Conservation (phyloP, 352 stramenopile species). For the Phytophthora pluvialis region DNA sequence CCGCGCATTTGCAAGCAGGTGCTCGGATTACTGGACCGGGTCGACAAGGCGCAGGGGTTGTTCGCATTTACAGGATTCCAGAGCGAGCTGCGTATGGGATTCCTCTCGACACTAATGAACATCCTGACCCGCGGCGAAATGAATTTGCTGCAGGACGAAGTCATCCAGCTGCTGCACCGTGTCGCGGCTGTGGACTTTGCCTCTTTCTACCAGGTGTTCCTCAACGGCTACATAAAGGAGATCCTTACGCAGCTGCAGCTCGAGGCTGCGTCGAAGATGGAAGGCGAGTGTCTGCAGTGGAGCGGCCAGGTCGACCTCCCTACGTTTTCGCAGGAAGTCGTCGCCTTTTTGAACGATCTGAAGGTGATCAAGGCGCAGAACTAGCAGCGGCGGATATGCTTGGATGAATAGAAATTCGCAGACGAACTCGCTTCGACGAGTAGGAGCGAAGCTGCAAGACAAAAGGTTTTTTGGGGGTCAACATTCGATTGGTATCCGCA, state of each 20-base stretch:
- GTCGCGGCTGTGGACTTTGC: slow-evolving; percentile 76
- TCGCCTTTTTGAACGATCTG: slow-evolving; percentile 79
- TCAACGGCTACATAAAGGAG: slow-evolving; percentile 66
- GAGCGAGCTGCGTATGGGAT: slow-evolving; percentile 74
- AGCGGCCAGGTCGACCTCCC: slow-evolving; percentile 77
- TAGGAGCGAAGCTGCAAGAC: background rate
- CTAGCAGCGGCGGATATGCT: slow-evolving; percentile 16
- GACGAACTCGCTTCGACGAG: background rate
- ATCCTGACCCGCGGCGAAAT: slow-evolving; percentile 80
- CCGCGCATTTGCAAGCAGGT: slow-evolving; percentile 79
- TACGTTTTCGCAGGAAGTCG: slow-evolving; percentile 75
- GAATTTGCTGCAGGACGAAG: slow-evolving; percentile 81
- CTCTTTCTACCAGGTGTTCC: slow-evolving; percentile 79
- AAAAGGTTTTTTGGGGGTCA: background rate
- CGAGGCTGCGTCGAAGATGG: slow-evolving; percentile 53
- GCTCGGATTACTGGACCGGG: slow-evolving; percentile 64
- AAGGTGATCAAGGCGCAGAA: slow-evolving; percentile 76
- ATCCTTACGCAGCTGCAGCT: slow-evolving; percentile 64
- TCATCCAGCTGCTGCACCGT: slow-evolving; percentile 71
- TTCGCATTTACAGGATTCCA: slow-evolving; percentile 82
- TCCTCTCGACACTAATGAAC: slow-evolving; percentile 81
- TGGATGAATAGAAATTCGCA: slow-evolving; percentile 23
- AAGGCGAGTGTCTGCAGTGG: slow-evolving; percentile 73
- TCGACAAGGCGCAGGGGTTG: slow-evolving; percentile 69
- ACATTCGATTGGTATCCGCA: background rate